Base-by-base conservation (phyloP, 2,329 filamentous ascomycete genomes). In the Ophiosphaerella narmari region DNA sequence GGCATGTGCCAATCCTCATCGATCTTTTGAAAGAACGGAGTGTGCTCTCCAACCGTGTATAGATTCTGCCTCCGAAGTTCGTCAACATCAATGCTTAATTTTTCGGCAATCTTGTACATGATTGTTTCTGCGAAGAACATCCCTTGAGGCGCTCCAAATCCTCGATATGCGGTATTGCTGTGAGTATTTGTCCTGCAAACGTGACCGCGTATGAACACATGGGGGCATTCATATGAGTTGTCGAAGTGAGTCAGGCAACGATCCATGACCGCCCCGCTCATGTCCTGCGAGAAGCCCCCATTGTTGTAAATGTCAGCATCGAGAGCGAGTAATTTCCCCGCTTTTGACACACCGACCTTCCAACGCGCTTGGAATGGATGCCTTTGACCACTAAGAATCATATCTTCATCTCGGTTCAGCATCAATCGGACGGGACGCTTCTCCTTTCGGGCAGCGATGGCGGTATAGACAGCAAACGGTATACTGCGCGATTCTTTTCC, bases 361-460 rank as follows among this genome's bases (percentile, higher is more conserved):
- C 94, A 97, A 48, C 83, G 80, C 14, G 85, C 88, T 7, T 96
- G 78, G 80, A 97, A 96, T 0, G 93, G 93, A 74, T 97, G 94
- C 14, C 93, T 82, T 71, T 97, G 93, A 1, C 93, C 93, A 34
- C 89, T 92, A 3, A 89, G 90, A 24, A 91, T 75, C 81, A 97
- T 97, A 71, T 97, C 93, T 70, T 97, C 94, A 65, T 97, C 93
- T 39, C 93, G 86, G 39, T 94, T 96, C 37, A 97, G 81, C 93
- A 97, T 97, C 65, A 90, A 92, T 13, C 94, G 84, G 8, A 97
- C 90, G 0, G 93, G 91, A 13, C 88, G 81, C 55, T 85, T 86
- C 2, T 85, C 86, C 75, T 96, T 97, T 66, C 90, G 86, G 1
- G 93, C 93, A 1, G 92, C 92, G 40, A 92, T 78, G 0, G 93